A percentile compares a stretch with the other conserved stretches of the same genome.
Evolutionary conservation across 495 filamentous ascomycete species (phyloP).

Genomic region (Achaetomiella virescens): DNA sequence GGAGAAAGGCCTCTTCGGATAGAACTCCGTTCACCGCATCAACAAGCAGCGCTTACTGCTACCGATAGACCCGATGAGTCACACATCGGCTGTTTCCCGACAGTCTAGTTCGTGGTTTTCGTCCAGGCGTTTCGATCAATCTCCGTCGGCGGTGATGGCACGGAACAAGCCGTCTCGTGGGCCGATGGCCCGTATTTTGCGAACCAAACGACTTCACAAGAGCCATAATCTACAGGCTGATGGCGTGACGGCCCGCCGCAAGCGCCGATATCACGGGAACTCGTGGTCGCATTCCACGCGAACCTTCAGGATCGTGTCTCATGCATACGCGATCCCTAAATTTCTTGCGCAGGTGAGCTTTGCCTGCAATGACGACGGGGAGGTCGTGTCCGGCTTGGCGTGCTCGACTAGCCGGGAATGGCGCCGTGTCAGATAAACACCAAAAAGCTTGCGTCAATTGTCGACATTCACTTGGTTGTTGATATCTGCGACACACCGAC

Average conservation of each 20-base stretch:
- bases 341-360: not conserved
- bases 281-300: not conserved
- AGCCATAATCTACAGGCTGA: not conserved
- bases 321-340: conserved; percentile 13
- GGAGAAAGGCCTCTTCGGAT: not conserved
- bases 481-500: not conserved
- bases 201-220: not conserved
- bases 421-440: conserved; percentile 5
- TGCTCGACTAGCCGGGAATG: not conserved
- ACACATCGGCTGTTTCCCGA: not conserved
- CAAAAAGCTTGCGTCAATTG: not conserved
- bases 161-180: not conserved
- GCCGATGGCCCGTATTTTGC: not conserved
- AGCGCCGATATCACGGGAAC: not conserved
- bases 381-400: not conserved
- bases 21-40: not conserved
- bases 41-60: not conserved
- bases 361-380: not conserved
- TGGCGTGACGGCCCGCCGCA: not conserved
- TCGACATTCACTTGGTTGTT: not conserved
- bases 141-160: too few relatives aligned
- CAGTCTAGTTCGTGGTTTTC: too few relatives aligned
- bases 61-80: not conserved
- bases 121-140: too few relatives aligned
- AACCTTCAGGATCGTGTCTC: not conserved